Percentiles rank a stretch among this genome's conserved stretches.
phyloP scores from a whole-genome alignment of 495 filamentous ascomycete species.

The Recurvomyces mirabilis region DNA sequence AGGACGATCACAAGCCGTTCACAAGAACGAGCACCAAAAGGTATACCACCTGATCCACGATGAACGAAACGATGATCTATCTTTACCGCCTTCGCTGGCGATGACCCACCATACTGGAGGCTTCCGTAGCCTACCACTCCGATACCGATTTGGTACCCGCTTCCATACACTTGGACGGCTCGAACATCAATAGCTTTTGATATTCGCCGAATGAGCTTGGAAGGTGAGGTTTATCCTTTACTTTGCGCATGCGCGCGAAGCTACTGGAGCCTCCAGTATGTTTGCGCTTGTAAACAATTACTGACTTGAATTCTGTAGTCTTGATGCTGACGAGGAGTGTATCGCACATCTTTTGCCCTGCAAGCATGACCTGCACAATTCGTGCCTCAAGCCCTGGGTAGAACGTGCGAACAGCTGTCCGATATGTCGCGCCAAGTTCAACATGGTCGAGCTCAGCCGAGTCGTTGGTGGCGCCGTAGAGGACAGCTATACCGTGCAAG shows the following conservation, averaged over 20 bases:
- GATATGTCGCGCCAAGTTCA: conserved; percentile 85
- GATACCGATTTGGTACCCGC: conserved; percentile 19
- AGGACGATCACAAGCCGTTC: conserved; percentile 7
- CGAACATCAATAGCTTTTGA: conserved; percentile 26
- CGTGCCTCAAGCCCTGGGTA: conserved; percentile 84
- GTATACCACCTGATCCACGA: conserved; percentile 14
- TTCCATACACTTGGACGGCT: conserved; percentile 25
- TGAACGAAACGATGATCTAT: conserved; percentile 7
- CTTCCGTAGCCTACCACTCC: conserved; percentile 8
- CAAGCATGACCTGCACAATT: conserved; percentile 80
- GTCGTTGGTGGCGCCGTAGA: conserved; percentile 57
- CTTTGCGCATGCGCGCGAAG: conserved; percentile 4
- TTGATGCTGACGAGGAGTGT: conserved; percentile 35
- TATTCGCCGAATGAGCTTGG: conserved; percentile 25
- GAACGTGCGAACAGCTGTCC: conserved; percentile 96
- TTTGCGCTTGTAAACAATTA: background rate
- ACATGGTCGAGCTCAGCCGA: conserved; percentile 72
- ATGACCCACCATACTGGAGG: conserved; percentile 18
- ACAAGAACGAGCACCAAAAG: conserved; percentile 14
- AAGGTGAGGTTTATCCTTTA: conserved; percentile 16
- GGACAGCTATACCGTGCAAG: conserved; percentile 77
- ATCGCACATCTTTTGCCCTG: conserved; percentile 63
- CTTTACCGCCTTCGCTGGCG: conserved; percentile 10
- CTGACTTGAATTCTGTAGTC: conserved; percentile 12
- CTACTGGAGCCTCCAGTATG: conserved; percentile 17